phyloP scores from a whole-genome alignment of 1,284 basidiomycete species.

The Ceratobasidium sp. region DNA sequence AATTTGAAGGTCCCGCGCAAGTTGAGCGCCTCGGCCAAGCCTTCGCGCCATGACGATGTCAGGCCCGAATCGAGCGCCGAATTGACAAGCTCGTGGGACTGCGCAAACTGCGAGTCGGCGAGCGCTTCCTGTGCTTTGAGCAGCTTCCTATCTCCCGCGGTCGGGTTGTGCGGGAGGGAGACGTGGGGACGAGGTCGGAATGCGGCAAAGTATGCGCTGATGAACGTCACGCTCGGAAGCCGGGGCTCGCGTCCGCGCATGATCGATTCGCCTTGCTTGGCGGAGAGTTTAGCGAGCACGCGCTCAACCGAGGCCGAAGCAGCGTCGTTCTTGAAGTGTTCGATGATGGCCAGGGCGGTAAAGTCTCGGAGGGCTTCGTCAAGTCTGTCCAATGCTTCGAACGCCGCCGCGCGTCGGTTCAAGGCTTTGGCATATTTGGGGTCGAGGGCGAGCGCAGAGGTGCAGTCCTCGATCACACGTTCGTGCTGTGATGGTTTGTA shows the following conservation, averaged over 20 bases:
- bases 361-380: conserved; percentile 89
- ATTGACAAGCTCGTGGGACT: conserved; percentile 82
- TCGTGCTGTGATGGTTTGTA: conserved; percentile 86
- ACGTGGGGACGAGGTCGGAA: conserved; percentile 89
- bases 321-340: conserved; percentile 87
- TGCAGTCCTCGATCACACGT: conserved; percentile 90
- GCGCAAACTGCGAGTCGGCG: conserved; percentile 86
- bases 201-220: conserved; percentile 95
- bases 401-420: conserved; percentile 89
- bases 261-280: conserved; percentile 77
- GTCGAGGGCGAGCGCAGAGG: conserved; percentile 88
- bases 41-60: conserved; percentile 68
- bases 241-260: conserved; percentile 81
- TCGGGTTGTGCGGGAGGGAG: conserved; percentile 77
- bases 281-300: conserved; percentile 86
- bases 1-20: conserved; percentile 98
- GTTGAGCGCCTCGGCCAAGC: conserved; percentile 90
- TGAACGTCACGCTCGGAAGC: conserved; percentile 79
- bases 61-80: conserved; percentile 92
- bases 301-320: conserved; percentile 89
- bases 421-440: conserved; percentile 93
- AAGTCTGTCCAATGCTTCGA: conserved; percentile 80
- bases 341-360: conserved; percentile 94
- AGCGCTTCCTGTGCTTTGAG: conserved; percentile 85
- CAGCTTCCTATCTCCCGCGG: conserved; percentile 86